Conservation (phyloP, 2,329 filamentous ascomycete species). For the Exserohilum turcica region DNA sequence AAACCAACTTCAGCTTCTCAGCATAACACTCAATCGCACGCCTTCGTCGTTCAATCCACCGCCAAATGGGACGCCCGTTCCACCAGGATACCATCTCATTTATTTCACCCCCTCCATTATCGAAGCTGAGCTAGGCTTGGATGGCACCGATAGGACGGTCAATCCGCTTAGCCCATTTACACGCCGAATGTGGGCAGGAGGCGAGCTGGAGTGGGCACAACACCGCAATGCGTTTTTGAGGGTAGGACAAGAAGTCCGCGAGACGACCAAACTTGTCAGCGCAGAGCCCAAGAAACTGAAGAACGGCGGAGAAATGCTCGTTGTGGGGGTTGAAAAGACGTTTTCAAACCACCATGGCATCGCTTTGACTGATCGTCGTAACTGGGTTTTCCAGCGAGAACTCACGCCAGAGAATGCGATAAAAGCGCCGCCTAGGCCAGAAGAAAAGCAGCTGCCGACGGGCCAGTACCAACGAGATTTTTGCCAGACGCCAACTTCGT, state of each 20-base stretch:
- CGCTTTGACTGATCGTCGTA: slow-evolving; percentile 46
- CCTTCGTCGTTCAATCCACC: slow-evolving; percentile 29
- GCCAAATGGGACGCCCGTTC: slow-evolving; percentile 50
- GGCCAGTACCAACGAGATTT: slow-evolving; percentile 56
- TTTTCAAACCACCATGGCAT: slow-evolving; percentile 47
- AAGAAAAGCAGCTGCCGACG: slow-evolving; percentile 25
- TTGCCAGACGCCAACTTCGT: slow-evolving; percentile 68
- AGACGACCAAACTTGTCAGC: slow-evolving; percentile 53
- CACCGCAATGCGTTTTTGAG: slow-evolving; percentile 25
- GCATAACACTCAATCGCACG: slow-evolving; percentile 33
- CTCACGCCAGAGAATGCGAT: slow-evolving; percentile 45
- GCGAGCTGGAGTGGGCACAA: slow-evolving; percentile 65
- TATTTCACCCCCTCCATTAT: slow-evolving; percentile 81
- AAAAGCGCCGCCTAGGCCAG: slow-evolving; percentile 36
- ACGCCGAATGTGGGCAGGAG: slow-evolving; percentile 91
- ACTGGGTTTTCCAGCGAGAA: slow-evolving; percentile 52
- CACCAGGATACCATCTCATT: slow-evolving; percentile 79
- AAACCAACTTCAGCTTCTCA: slow-evolving; percentile 42
- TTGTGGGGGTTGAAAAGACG: slow-evolving; percentile 63
- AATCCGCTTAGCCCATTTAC: slow-evolving; percentile 73
- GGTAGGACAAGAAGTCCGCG: slow-evolving; percentile 45
- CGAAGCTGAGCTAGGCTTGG: slow-evolving; percentile 68
- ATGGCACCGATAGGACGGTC: slow-evolving; percentile 84
- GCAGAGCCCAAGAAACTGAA: slow-evolving; percentile 57
- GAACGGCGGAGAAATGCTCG: slow-evolving; percentile 60